Base-by-base conservation (phyloP, 1,284 basidiomycete genomes). In the Marasmius oreades region DNA sequence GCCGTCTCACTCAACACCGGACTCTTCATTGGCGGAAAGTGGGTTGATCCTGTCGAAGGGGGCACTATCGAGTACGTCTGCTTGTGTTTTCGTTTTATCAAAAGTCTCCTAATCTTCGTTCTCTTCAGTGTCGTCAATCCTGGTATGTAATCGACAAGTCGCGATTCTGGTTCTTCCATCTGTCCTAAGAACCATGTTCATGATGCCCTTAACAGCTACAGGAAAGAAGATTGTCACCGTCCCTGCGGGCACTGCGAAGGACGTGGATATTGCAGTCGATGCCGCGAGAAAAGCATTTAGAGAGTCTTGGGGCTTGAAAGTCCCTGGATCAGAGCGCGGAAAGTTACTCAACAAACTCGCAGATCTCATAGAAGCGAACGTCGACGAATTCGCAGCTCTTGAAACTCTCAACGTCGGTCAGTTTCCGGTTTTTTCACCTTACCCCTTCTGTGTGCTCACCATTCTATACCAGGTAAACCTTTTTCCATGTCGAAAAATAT, bases 331-430 rank as follows among this genome's bases (percentile, higher is more conserved):
- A 56, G 68, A 78, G 65, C 85, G 89, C 61, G 86, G 85, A 50
- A 75, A 77, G 63, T 72, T 84, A 20, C 70, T 86, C 34, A 69
- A 70, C 65, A 81, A 81, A 68, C 78, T 91, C 63, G 88, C 86
- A n/a, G 78, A 83, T 46, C 74, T 88, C 52, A 80, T 92, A 65
- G 86, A 90, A 69, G 67, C 76, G 59, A 72, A 88, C 73, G 59
- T 14, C n/a, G n/a, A n/a, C n/a, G n/a, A n/a, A n/a, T n/a, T n/a
- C n/a, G n/a, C n/a, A n/a, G n/a, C n/a, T n/a, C 70, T 89, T 61
- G 86, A 89, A n/a, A 37, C 12, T 37, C 36, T 37, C 2, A 37
- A 37, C 36, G 36, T 37, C n/a, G 36, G 36, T 37, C 12, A 5
- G 36, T 37, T n/a, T 37, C 36, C n/a, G n/a, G n/a, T n/a, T n/a